Conservation (phyloP, 345 rosid genomes). For the Melaleuca quinquenervia region DNA sequence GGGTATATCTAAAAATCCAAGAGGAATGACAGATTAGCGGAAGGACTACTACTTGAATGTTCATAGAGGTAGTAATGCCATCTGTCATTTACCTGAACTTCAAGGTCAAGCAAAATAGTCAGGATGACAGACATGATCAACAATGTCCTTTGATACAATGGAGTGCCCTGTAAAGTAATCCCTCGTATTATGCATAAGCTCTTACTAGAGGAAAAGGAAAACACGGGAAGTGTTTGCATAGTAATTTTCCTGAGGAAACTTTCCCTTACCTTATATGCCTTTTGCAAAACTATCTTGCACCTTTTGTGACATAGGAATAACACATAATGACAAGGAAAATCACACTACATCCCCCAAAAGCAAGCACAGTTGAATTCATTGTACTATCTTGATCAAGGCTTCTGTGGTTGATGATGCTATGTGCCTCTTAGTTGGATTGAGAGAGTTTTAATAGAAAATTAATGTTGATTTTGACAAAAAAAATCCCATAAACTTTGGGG, state of each 20-base stretch:
- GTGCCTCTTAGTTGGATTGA: not conserved
- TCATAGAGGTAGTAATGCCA: not conserved
- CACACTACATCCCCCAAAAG: not conserved
- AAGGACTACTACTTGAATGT: not conserved
- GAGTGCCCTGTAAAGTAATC: not conserved
- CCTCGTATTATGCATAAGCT: not conserved
- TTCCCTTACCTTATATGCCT: not conserved
- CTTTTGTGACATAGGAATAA: not conserved
- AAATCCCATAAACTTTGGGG: not conserved
- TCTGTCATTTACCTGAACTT: not conserved
- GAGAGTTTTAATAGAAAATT: not conserved
- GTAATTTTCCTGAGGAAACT: not conserved
- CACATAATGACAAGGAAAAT: not conserved
- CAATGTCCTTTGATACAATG: not conserved
- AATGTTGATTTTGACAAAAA: not conserved
- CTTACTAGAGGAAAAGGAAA: not conserved
- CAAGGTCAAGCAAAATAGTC: not conserved
- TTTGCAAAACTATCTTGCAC: not conserved
- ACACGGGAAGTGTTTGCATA: not conserved
- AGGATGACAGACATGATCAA: not conserved
- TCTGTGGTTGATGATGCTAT: not conserved
- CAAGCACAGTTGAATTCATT: not conserved
- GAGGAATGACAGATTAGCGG: not conserved
- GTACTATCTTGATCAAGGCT: not conserved
- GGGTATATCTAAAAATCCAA: not conserved